These are phyloP conservation scores for Pinus tabuliformis DNA, from an alignment of 75 land plant species.

Conservation along the genomic window DNA sequence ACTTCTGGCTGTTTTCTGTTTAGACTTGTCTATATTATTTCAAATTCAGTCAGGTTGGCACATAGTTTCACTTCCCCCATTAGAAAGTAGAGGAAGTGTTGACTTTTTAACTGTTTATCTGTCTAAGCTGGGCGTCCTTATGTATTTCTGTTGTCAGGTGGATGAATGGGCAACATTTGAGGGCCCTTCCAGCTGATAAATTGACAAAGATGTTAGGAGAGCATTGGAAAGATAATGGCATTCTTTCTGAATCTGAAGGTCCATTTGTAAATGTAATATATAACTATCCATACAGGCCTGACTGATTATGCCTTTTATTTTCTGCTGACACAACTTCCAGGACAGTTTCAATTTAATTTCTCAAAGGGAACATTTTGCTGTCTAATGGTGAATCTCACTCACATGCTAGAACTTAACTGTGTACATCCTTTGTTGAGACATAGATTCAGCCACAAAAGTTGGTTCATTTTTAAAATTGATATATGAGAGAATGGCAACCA, in stretches of 20 bases:
- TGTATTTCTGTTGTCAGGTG: conserved; percentile 51
- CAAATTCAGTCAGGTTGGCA: not conserved
- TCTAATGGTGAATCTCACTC: not conserved
- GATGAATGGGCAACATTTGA: conserved; percentile 96
- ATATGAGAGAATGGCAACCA: too few relatives aligned
- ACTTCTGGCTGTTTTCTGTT: not conserved
- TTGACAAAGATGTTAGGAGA: conserved; percentile 65
- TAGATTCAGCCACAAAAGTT: not conserved
- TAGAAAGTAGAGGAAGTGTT: not conserved
- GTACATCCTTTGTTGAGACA: not conserved
- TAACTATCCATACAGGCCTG: not conserved
- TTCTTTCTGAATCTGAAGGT: conserved; percentile 65
- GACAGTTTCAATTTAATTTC: not conserved
- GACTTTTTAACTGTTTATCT: not conserved
- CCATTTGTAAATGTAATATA: conserved; percentile 60
- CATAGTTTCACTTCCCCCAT: not conserved
- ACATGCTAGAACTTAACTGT: not conserved
- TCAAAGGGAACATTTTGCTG: not conserved
- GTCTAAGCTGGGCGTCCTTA: not conserved
- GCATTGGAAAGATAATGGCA: conserved; percentile 68
- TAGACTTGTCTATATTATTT: not conserved
- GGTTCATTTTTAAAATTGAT: too few relatives aligned
- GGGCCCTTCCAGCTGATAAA: conserved; percentile 62
- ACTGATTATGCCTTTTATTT: not conserved
- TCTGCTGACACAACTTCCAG: not conserved